Conservation (phyloP, 192 early-diverging fungal genomes). For the Pilaira anomala region DNA sequence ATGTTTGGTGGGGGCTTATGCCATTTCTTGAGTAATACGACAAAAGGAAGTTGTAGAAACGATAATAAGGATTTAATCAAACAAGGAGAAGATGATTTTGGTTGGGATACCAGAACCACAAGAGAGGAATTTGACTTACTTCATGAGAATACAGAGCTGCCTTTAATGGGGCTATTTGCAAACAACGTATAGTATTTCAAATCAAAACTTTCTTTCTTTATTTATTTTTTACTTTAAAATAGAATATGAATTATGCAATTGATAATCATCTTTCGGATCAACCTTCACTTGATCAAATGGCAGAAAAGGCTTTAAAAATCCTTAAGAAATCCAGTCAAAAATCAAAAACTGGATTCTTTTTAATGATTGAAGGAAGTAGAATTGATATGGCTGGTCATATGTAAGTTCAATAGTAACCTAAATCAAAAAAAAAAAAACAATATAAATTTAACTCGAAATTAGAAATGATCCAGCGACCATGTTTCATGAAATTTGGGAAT, state of each 20-base stretch:
- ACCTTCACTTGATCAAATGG: constrained; percentile 84
- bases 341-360: constrained; percentile 77
- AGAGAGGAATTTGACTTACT: background rate
- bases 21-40: constrained; percentile 71
- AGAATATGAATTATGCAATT: constrained; percentile 92
- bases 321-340: constrained; percentile 50
- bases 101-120: constrained; percentile 48
- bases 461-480: constrained; percentile 92
- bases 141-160: background rate
- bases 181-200: background rate
- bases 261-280: constrained; percentile 66
- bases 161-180: constrained; percentile 4
- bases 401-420: constrained; percentile 23
- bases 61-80: constrained; percentile 70
- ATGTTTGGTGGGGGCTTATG: constrained; percentile 92
- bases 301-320: constrained; percentile 70
- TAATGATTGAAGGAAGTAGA: constrained; percentile 95
- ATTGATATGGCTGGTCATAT: constrained; percentile 96
- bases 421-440: background rate
- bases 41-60: constrained; percentile 64
- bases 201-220: background rate
- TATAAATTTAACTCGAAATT: background rate
- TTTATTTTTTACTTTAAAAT: background rate
- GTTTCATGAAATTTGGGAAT: constrained; percentile 88
- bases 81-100: constrained; percentile 50